Base-by-base conservation (phyloP, 371 early-diverging fungal species). In the Mucor piriformis region DNA sequence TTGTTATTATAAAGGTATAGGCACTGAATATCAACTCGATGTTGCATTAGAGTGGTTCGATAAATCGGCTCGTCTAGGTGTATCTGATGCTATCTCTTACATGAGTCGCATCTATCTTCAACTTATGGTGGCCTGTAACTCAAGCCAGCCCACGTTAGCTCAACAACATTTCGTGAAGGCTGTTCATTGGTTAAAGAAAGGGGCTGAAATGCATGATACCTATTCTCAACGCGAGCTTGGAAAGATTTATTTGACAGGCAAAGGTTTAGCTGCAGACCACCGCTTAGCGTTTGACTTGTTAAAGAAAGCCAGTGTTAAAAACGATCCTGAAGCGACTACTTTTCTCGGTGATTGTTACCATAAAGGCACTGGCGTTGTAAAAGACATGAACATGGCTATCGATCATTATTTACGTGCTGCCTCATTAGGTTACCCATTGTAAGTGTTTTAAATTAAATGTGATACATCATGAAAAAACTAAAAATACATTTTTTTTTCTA, bases 181-280 rank as follows among this genome's bases (percentile, higher is more conserved):
- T 5, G 48, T 81, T 4, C 37, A 72, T 3, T 82, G 81, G 75
- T 76, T 73, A 18, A 63, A 64, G 25, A 69, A 62, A 34, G 79
- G 83, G 0, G 84, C 79, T 21, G 71, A 81, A 2, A 62, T 65
- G 10, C 76, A 80, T 11, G 69, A 83, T 32, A 55, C 76, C 0
- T 65, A 63, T 48, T 93, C 94, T 38, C 88, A 91, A 73, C 83
- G 94, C 44, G 91, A 92, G 43, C 78, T 96, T 6, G 90, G 92
- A 13, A 92, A 90, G 25, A 91, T 95, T 81, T 92, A 95, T 64
- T 92, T 92, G 46, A 66, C 75, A 40, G 93, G 91, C 3, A 74
- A 81, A 50, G 87, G 90, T 1, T 20, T 65, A 3, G 59, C 62
- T 1, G 58, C 64, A 4, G 81, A 84, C 59, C 87, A 94, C 59